Conservation (phyloP, 306 rosid species). For the Ormosia emarginata region DNA sequence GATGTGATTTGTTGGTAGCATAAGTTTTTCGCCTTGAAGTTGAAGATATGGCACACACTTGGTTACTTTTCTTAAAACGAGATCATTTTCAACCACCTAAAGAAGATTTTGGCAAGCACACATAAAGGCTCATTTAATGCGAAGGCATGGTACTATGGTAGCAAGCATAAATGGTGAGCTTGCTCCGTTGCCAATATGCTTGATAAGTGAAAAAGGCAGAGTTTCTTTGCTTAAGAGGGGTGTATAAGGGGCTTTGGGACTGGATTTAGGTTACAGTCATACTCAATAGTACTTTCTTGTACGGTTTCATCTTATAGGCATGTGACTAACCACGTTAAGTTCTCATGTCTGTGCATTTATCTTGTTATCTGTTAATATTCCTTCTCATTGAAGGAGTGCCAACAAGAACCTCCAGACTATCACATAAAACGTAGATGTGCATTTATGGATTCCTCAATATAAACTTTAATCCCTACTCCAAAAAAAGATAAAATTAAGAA, state of each 20-base stretch:
- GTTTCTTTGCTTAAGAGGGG: neutral
- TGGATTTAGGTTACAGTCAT: neutral
- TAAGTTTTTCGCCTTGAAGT: neutral
- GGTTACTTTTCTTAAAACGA: neutral
- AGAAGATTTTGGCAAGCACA: too few species aligned
- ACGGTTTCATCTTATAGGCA: neutral
- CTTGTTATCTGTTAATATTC: neutral
- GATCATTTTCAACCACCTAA: too few species aligned
- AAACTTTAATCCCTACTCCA: neutral
- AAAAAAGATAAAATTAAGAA: neutral
- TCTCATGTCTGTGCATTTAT: neutral
- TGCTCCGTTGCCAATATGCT: too few species aligned
- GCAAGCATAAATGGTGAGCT: too few species aligned
- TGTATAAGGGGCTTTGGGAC: neutral
- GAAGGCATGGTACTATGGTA: too few species aligned
- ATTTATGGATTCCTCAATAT: neutral
- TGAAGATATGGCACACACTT: neutral
- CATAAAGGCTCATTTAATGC: too few species aligned
- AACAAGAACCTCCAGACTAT: neutral
- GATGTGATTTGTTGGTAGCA: neutral
- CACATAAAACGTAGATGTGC: neutral
- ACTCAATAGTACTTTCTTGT: neutral
- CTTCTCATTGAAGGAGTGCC: neutral
- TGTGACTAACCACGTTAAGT: neutral
- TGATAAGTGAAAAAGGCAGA: too few species aligned